Evolutionary conservation across 106 monocot genomes (phyloP).

Genomic region (Allium sativum): DNA sequence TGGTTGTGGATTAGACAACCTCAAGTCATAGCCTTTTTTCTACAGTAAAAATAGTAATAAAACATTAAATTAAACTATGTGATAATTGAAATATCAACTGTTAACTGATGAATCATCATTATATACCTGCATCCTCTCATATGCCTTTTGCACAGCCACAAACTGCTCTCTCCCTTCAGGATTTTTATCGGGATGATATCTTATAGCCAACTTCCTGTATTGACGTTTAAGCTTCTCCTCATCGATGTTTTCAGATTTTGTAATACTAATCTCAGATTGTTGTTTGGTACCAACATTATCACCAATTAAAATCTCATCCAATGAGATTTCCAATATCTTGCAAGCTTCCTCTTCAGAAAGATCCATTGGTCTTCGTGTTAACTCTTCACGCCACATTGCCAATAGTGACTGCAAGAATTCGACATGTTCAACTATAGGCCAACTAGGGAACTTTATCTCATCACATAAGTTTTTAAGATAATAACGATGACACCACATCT

Average conservation of each 20-base stretch:
- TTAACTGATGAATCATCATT: neutral
- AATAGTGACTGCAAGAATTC: slow-evolving; percentile 94
- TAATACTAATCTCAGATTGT: slow-evolving; percentile 17
- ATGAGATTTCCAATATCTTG: slow-evolving; percentile 77
- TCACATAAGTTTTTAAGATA: slow-evolving; percentile 95
- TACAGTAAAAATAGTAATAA: too few species aligned
- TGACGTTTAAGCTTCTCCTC: slow-evolving; percentile 99
- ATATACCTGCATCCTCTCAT: slow-evolving; percentile 91
- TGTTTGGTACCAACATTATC: slow-evolving; percentile 22
- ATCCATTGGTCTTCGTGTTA: slow-evolving; percentile 90
- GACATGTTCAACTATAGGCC: slow-evolving; percentile 99
- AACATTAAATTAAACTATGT: too few species aligned
- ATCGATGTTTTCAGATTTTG: slow-evolving; percentile 56
- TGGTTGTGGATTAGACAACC: too few species aligned
- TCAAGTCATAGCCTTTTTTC: too few species aligned
- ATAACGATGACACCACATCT: slow-evolving; percentile 99
- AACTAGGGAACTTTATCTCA: slow-evolving; percentile 93
- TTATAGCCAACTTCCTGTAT: slow-evolving; percentile 88
- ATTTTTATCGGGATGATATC: slow-evolving; percentile 98
- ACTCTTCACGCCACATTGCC: slow-evolving; percentile 99
- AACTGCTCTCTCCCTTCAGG: slow-evolving; percentile 99
- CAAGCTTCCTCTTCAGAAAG: slow-evolving; percentile 98
- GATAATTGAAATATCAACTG: neutral
- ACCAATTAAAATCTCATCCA: slow-evolving; percentile 65
- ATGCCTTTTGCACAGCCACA: slow-evolving; percentile 97